These are phyloP conservation scores for Cyberlindnera japonica DNA, from an alignment of 805 yeast species.

Conservation along the genomic window DNA sequence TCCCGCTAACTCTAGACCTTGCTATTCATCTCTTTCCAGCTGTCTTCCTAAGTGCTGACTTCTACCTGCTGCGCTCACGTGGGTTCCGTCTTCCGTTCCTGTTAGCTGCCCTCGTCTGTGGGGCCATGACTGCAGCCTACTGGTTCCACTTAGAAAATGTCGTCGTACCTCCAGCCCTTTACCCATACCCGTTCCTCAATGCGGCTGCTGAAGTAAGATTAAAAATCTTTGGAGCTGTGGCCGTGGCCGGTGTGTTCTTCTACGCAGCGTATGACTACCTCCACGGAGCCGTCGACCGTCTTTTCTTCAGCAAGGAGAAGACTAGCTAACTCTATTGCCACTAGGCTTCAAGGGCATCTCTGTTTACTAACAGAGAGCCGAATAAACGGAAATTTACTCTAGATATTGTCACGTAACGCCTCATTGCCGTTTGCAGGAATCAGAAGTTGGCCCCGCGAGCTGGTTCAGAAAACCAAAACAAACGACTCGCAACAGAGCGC, in stretches of 20 bases:
- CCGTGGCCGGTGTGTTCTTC: slow-evolving; percentile 33
- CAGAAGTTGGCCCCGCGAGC: no score
- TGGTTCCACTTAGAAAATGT: slow-evolving; percentile 49
- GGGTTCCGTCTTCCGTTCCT: slow-evolving; percentile 36
- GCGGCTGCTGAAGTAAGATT: slow-evolving; percentile 43
- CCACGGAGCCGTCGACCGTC: slow-evolving; percentile 21
- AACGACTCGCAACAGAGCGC: no score
- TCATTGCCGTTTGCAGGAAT: no score
- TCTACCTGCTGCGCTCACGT: slow-evolving; percentile 46
- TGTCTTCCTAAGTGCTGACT: slow-evolving; percentile 48
- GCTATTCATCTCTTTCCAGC: slow-evolving; percentile 60
- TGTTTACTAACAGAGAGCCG: background rate
- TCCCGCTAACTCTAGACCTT: slow-evolving; percentile 52
- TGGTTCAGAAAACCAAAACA: background rate
- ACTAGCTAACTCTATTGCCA: background rate
- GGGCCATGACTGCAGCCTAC: slow-evolving; percentile 42
- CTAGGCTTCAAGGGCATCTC: background rate
- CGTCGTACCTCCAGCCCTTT: slow-evolving; percentile 45
- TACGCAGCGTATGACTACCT: slow-evolving; percentile 29
- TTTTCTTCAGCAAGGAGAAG: slow-evolving; percentile 8
- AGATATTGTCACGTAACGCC: no score
- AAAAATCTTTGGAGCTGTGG: slow-evolving; percentile 46
- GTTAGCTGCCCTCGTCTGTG: slow-evolving; percentile 38
- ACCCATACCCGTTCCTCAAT: slow-evolving; percentile 68
- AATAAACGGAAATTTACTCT: no score